These are phyloP conservation scores for Mortierella sp. DNA, from an alignment of 371 early-diverging fungal species.

Conservation along the genomic window DNA sequence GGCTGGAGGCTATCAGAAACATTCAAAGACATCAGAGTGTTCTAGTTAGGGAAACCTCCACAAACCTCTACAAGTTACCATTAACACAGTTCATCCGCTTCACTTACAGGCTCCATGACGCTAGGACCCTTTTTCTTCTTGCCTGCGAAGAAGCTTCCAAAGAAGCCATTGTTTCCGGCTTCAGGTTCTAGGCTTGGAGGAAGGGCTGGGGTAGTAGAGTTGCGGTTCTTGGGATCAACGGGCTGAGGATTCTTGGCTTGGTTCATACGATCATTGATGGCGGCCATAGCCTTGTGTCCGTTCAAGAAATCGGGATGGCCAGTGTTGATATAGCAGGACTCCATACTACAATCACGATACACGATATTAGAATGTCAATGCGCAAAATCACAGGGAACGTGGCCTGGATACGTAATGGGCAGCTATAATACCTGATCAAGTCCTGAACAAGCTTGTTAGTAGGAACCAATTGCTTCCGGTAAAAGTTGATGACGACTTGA, in stretches of 20 bases:
- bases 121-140: slow-evolving; percentile 80
- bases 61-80: no score
- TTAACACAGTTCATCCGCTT: no score
- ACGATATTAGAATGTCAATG: no score
- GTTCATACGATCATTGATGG: slow-evolving; percentile 88
- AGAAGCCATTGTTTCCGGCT: slow-evolving; percentile 73
- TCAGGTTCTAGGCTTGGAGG: slow-evolving; percentile 62
- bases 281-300: slow-evolving; percentile 95
- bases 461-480: slow-evolving; percentile 87
- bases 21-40: background rate
- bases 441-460: slow-evolving; percentile 96
- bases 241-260: slow-evolving; percentile 64
- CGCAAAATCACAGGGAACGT: no score
- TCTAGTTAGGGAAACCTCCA: no score
- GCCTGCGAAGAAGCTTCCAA: slow-evolving; percentile 40
- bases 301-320: slow-evolving; percentile 98
- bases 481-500: slow-evolving; percentile 89
- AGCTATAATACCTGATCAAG: slow-evolving; percentile 85
- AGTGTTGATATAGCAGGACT: slow-evolving; percentile 97
- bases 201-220: slow-evolving; percentile 48
- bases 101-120: slow-evolving; percentile 83
- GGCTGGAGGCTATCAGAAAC: slow-evolving; percentile 79
- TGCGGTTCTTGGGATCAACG: slow-evolving; percentile 62
- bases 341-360: slow-evolving; percentile 75
- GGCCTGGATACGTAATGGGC: no score